Percentiles rank a stretch among this genome's conserved stretches.
phyloP scores from a whole-genome alignment of 129 eudicot genomes.

The Heracleum sosnowskyi region DNA sequence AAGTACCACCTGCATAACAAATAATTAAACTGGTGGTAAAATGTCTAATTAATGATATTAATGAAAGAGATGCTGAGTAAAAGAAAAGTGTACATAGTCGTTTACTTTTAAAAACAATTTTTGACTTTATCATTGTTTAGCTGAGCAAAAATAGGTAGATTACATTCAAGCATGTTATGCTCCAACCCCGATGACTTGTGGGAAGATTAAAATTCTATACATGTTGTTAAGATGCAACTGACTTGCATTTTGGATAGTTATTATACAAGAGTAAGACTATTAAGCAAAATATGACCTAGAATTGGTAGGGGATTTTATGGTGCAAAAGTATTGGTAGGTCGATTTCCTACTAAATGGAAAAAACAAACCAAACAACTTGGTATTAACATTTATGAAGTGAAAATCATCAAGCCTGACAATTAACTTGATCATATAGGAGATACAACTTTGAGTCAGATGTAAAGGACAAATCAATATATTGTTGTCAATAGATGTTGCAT shows the following conservation, averaged over 20 bases:
- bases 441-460: not conserved
- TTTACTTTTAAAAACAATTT: not conserved
- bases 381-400: not conserved
- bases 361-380: not conserved
- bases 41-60: not conserved
- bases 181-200: not conserved
- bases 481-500: not conserved
- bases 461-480: not conserved
- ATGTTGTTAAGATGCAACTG: not conserved
- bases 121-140: not conserved
- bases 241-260: not conserved
- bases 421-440: not conserved
- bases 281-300: not conserved
- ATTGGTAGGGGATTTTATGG: not conserved
- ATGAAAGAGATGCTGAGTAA: not conserved
- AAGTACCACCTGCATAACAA: constrained; percentile 35
- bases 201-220: not conserved
- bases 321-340: not conserved
- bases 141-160: not conserved
- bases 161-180: not conserved
- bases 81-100: not conserved
- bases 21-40: not conserved
- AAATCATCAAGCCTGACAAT: not conserved
- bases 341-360: not conserved
- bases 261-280: not conserved